These are phyloP conservation scores for Penicillium sp. DNA, from an alignment of 2,329 filamentous ascomycete species.

Conservation along the genomic window DNA sequence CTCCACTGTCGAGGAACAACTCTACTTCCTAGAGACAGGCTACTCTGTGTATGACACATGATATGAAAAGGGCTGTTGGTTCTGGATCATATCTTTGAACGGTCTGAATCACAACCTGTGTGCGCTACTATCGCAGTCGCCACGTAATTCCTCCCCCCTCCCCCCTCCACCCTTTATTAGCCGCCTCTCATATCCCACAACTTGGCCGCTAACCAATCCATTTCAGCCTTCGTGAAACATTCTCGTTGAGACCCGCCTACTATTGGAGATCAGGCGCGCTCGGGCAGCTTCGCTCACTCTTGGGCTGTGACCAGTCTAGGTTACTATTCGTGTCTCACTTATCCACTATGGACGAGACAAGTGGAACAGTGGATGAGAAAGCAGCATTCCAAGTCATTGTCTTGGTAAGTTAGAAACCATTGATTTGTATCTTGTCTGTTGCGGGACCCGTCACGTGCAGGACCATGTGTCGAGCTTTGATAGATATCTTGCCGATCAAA, in stretches of 20 bases:
- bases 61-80: not conserved
- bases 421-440: not conserved
- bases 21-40: not conserved
- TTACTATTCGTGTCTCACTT: slow-evolving; percentile 9
- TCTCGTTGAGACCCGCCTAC: not conserved
- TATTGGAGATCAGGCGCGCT: not conserved
- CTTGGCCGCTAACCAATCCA: not conserved
- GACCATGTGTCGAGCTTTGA: slow-evolving; percentile 7
- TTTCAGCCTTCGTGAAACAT: slow-evolving; percentile 2
- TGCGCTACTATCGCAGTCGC: not conserved
- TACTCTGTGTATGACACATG: not conserved
- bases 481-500: not conserved
- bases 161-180: not conserved
- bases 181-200: not conserved
- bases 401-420: slow-evolving; percentile 57
- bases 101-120: not conserved
- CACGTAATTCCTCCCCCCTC: not conserved
- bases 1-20: not conserved
- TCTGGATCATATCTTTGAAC: not conserved
- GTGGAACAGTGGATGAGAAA: slow-evolving; percentile 24
- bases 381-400: slow-evolving; percentile 71
- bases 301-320: not conserved
- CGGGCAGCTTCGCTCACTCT: not conserved
- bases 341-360: not conserved
- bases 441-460: slow-evolving; percentile 3